Evolutionary conservation across 2,329 filamentous ascomycete species (phyloP).

Genomic region (Ophiostoma fasciatum): DNA sequence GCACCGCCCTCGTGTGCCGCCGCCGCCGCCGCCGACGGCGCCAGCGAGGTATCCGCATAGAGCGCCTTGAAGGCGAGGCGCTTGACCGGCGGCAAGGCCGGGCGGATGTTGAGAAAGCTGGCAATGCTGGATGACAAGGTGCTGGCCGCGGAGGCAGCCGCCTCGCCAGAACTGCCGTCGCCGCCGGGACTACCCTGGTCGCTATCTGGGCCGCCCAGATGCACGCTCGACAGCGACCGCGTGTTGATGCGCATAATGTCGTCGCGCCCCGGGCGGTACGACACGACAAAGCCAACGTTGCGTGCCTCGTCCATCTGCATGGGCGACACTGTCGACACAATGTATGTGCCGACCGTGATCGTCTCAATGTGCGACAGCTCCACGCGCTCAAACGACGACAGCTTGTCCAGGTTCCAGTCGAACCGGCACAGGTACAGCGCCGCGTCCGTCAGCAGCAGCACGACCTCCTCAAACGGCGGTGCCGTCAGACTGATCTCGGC

Average conservation of each 20-base stretch:
- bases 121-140: constrained; percentile 20
- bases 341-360: constrained; percentile 72
- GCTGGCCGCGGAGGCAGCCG: constrained; percentile 4
- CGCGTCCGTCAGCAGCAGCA: constrained; percentile 71
- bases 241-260: constrained; percentile 75
- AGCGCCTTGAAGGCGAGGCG: constrained; percentile 41
- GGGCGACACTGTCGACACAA: constrained; percentile 72
- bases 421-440: constrained; percentile 84
- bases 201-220: constrained; percentile 15
- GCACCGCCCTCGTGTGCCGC: constrained; percentile 17
- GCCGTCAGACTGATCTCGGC: constrained; percentile 50
- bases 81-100: constrained; percentile 16
- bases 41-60: constrained; percentile 36
- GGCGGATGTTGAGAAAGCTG: constrained; percentile 27
- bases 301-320: constrained; percentile 60
- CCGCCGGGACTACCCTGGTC: constrained; percentile 13
- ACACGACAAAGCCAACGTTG: constrained; percentile 74
- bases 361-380: constrained; percentile 57
- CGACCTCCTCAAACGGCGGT: constrained; percentile 71
- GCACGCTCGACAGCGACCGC: constrained; percentile 49
- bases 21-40: constrained; percentile 23
- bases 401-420: constrained; percentile 91
- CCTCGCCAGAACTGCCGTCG: neutral
- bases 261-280: constrained; percentile 56
- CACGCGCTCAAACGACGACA: constrained; percentile 79